Conservation (phyloP, 257 asterid species). For the Oldenlandia corymbosa region DNA sequence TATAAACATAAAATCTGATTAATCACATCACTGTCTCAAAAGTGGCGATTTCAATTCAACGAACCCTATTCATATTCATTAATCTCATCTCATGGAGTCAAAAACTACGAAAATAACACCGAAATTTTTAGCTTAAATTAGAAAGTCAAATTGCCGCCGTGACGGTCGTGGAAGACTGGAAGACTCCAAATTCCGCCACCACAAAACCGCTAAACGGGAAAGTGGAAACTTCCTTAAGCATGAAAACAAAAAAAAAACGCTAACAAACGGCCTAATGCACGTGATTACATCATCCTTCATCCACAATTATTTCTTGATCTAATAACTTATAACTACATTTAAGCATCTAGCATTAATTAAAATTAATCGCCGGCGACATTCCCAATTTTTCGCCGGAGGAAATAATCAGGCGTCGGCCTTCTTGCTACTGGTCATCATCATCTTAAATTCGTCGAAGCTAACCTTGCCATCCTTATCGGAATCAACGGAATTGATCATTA, state of each 20-base stretch:
- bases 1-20: too few species aligned
- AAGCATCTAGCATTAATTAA: not conserved
- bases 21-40: too few species aligned
- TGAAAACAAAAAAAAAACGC: too few species aligned
- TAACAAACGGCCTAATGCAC: too few species aligned
- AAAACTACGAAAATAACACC: not conserved
- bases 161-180: not conserved
- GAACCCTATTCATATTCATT: too few species aligned
- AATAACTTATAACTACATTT: too few species aligned
- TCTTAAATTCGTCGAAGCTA: slow-evolving; percentile 59
- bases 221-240: not conserved
- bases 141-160: slow-evolving; percentile 4
- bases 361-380: too few species aligned
- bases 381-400: too few species aligned
- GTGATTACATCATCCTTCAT: too few species aligned
- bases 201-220: not conserved
- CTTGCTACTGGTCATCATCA: slow-evolving; percentile 59
- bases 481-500: slow-evolving; percentile 73
- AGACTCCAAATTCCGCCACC: not conserved
- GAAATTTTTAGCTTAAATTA: not conserved
- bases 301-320: not conserved
- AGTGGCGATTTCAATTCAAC: too few species aligned
- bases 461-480: slow-evolving; percentile 78
- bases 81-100: not conserved
- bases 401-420: slow-evolving; percentile 8